Base-by-base conservation (phyloP, 208 protist species). In the Trypanosoma cruzi region DNA sequence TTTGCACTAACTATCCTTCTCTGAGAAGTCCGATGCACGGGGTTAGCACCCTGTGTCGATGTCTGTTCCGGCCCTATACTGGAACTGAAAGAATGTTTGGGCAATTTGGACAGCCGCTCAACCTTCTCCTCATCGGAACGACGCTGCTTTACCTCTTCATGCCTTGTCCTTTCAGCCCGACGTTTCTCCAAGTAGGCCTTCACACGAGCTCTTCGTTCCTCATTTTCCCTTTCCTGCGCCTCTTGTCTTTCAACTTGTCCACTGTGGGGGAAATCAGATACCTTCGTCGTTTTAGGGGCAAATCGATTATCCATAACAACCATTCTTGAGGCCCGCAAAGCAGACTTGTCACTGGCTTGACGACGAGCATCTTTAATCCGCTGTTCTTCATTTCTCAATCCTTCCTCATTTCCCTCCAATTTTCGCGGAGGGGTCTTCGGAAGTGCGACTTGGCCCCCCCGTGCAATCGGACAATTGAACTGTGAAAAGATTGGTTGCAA, bases 161-260 rank as follows among this genome's bases (percentile, higher is more conserved):
- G 36, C 42, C 72, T 37, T 49, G 32, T 34, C 68, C 81, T 89
- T 58, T 87, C 71, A 26, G 76, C 73, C 68, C 73, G 81, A 36
- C 86, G 86, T 52, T 67, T 71, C 49, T 77, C 77, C 72, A 92
- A 78, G 61, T 85, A 89, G 13, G 86, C 82, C 56, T 80, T 71
- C 24, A 92, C 82, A 44, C 86, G 80, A 72, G 85, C 80, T 34
- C 78, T 75, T 34, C 86, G 80, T 73, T 88, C 86, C 64, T 89
- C 82, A 74, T 84, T 86, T 28, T 76, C 75, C 52, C 77, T 64
- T 61, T 81, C 72, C 42, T 66, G 57, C 36, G 40, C 68, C 49
- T 66, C 32, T 24, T 56, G 22, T 63, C 36, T 54, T 26, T 31
- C 50, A 4, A 74, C 14, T 31, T 37, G 13, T 32, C 59, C 40